Conservation (phyloP, 116 monocot genomes). For the Dioscorea cayenensis region DNA sequence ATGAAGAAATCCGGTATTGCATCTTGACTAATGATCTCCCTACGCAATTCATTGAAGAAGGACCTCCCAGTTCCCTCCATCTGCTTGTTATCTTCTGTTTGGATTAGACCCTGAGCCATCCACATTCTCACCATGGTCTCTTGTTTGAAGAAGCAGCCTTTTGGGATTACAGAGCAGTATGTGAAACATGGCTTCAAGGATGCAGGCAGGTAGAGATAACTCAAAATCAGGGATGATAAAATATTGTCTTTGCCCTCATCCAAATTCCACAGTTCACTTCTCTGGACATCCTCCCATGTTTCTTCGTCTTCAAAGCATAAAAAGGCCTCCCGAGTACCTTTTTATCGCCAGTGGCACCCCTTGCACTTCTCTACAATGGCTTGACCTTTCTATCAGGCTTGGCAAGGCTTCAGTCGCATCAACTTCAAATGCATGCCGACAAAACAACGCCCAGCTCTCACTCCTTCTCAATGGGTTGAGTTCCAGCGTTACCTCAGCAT, state of each 20-base stretch:
- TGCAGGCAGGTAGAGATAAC: constrained; percentile 5
- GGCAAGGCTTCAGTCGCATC: not conserved
- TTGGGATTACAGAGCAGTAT: constrained; percentile 2
- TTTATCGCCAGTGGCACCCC: constrained; percentile 1
- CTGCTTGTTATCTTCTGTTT: not conserved
- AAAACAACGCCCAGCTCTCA: constrained; percentile 8
- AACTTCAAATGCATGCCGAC: not conserved
- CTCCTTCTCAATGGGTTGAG: not conserved
- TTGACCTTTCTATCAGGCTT: not conserved
- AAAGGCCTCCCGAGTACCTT: constrained; percentile 1
- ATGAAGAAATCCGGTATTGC: not conserved
- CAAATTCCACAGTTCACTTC: constrained; percentile 1
- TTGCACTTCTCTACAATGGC: constrained; percentile 1
- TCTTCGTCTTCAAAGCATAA: not conserved
- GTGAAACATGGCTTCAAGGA: constrained; percentile 4
- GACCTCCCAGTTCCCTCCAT: not conserved
- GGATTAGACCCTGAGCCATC: not conserved
- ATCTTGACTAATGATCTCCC: not conserved
- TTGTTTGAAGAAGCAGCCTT: not conserved
- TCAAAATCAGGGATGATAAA: constrained; percentile 3
- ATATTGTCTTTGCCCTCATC: not conserved
- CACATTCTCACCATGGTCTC: constrained; percentile 4
- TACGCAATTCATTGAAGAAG: not conserved
- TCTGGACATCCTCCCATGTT: not conserved
- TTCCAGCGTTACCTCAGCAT: not conserved